Evolutionary conservation across 306 rosid genomes (phyloP), one percentile per base, ranked within the genome.

Genomic region (Quercus bicolor): DNA sequence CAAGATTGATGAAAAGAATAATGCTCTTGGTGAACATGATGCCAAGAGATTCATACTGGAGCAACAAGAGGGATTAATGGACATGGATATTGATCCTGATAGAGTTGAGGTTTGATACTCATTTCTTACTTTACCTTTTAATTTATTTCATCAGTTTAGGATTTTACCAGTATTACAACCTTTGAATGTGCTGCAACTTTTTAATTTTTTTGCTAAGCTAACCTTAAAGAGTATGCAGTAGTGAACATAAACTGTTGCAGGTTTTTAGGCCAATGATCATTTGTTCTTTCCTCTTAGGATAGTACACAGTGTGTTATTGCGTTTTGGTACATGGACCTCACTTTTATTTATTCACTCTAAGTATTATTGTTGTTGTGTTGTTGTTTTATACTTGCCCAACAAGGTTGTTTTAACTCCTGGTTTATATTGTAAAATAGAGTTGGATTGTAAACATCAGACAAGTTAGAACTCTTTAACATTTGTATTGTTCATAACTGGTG

Each of bases 31-130:
- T 81, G 94, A 84, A 81, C 83, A 75, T 73, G 98, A 90, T 82
- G 93, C 78, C 81, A 92, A 88, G 83, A 87, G 89, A 77, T 77
- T 34, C 80, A 80, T 86, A 61, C 69, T 89, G 85, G 89, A 92
- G 86, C 94, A 91, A 73, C 76, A 85, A 19, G 88, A 88, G 72
- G 89, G 85, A 86, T 69, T 90, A 80, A 57, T 85, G 21, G 94
- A 91, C 79, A 76, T 33, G 72, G 99, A 91, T 68, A 81, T 87
- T 75, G 99, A 95, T 85, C 92, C 90, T 5, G 98, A 95, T 82
- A 90, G 98, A 86, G 86, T 95, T 55, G 93, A 95, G 99, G 99
- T 95, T 78, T 80, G 91, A 24, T 86, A 28, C 74, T 26, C 52
- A n/a, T 68, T 68, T 34, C 28, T 18, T 31, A 31, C 6, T 66